A percentile compares a stretch with the other conserved stretches of the same genome.
Conservation (phyloP, 164 flowering plant species). For the Tinospora cordifolia region DNA sequence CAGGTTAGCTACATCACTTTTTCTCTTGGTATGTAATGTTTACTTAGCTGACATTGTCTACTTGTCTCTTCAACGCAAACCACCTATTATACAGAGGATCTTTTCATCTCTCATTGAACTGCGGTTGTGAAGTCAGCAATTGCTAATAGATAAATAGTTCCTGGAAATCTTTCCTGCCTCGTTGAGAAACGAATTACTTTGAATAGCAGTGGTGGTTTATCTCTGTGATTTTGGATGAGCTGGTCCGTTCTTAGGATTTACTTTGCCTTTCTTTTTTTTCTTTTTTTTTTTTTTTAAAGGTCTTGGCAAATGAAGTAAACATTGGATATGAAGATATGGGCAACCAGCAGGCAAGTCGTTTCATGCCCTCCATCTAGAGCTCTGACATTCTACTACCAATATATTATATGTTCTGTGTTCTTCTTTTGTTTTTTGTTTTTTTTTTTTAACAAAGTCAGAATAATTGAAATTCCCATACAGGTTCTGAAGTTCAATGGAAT, state of each 20-base stretch:
- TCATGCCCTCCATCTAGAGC: not conserved
- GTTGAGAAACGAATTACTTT: not conserved
- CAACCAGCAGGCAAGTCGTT: slow-evolving; percentile 70
- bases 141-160: not conserved
- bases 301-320: slow-evolving; percentile 84
- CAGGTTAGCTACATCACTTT: slow-evolving; percentile 48
- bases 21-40: not conserved
- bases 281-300: too few relatives aligned
- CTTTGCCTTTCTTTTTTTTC: too few relatives aligned
- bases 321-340: slow-evolving; percentile 91
- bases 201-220: not conserved
- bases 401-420: too few relatives aligned
- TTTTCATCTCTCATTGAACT: not conserved
- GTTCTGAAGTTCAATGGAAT: slow-evolving; percentile 84
- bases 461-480: slow-evolving; percentile 42
- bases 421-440: too few relatives aligned
- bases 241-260: slow-evolving; percentile 1
- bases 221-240: not conserved
- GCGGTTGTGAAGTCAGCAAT: not conserved
- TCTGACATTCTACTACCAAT: not conserved
- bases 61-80: not conserved
- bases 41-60: not conserved
- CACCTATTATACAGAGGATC: not conserved
- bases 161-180: not conserved
- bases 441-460: too few relatives aligned